Evolutionary conservation across 768 basidiomycete genomes (phyloP).

Genomic region (Ephemerocybe angulata): DNA sequence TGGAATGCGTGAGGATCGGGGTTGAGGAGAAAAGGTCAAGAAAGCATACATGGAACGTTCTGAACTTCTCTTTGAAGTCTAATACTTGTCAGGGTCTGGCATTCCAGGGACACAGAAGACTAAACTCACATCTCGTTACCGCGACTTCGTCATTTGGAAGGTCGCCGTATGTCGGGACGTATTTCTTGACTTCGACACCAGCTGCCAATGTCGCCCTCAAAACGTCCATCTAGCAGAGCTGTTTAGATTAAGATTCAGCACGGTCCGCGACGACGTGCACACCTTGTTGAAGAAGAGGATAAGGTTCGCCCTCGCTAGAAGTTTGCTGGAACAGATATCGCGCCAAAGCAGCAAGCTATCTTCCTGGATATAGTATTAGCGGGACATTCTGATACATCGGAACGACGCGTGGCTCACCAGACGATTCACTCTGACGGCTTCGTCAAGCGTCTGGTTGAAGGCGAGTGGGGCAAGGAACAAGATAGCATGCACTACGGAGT

Average conservation of each 20-base stretch:
- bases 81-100: neutral
- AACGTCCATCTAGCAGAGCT: constrained; percentile 41
- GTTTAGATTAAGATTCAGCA: neutral
- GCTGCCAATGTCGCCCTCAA: constrained; percentile 50
- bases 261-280: constrained; percentile 5
- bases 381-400: neutral
- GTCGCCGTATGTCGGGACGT: constrained; percentile 60
- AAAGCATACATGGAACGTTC: constrained; percentile 52
- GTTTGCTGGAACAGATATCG: constrained; percentile 59
- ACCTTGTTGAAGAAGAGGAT: constrained; percentile 79
- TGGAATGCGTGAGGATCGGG: neutral
- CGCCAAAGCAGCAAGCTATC: constrained; percentile 74
- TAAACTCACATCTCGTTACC: constrained; percentile 59
- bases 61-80: constrained; percentile 74
- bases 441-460: constrained; percentile 71
- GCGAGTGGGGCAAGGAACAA: constrained; percentile 79
- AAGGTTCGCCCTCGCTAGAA: constrained; percentile 59
- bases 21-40: neutral
- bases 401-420: constrained; percentile 36
- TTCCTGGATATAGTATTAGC: constrained; percentile 46
- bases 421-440: constrained; percentile 62
- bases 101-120: neutral
- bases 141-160: constrained; percentile 52
- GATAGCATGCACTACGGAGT: constrained; percentile 62
- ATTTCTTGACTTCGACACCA: constrained; percentile 53